Evolutionary conservation across 805 yeast genomes (phyloP).

Genomic region (Kluyveromyces wickerhamii): DNA sequence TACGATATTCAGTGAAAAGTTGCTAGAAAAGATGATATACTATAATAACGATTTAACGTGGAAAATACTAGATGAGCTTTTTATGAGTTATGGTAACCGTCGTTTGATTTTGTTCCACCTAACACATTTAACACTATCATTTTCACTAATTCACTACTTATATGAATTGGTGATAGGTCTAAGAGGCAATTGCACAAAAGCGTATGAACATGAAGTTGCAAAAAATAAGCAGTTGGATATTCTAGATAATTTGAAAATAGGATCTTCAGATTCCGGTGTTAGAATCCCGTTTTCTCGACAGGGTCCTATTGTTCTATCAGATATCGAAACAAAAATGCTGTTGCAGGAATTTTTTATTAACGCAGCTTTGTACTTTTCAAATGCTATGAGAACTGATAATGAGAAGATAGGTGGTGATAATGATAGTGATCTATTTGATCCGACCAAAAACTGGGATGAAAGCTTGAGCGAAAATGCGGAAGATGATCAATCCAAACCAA

Average conservation of each 20-base stretch:
- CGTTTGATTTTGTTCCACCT: constrained; percentile 59
- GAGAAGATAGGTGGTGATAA: constrained; percentile 16
- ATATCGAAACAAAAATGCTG: constrained; percentile 56
- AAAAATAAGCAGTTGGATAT: constrained; percentile 7
- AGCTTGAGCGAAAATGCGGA: constrained; percentile 11
- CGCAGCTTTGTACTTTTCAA: constrained; percentile 37
- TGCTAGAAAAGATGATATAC: constrained; percentile 45
- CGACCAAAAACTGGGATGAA: constrained; percentile 7
- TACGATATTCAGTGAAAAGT: constrained; percentile 35
- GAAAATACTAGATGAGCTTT: constrained; percentile 57
- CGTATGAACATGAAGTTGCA: constrained; percentile 7
- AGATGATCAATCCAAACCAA: constrained; percentile 21
- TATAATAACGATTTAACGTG: constrained; percentile 47
- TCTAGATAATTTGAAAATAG: background rate
- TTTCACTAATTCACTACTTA: constrained; percentile 51
- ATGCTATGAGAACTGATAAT: constrained; percentile 24
- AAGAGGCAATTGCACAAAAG: constrained; percentile 37
- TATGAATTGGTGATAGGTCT: constrained; percentile 50
- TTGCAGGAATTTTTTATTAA: constrained; percentile 63
- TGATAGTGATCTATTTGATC: constrained; percentile 5
- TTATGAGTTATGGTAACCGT: constrained; percentile 60
- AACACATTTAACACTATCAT: constrained; percentile 52
- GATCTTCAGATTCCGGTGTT: background rate
- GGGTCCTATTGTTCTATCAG: constrained; percentile 47
- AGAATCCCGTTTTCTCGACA: constrained; percentile 42